A percentile compares a stretch with the other conserved stretches of the same genome.
These are phyloP conservation scores for Euptelea pleiosperma DNA, from an alignment of 164 flowering plant genomes.

Conservation along the genomic window DNA sequence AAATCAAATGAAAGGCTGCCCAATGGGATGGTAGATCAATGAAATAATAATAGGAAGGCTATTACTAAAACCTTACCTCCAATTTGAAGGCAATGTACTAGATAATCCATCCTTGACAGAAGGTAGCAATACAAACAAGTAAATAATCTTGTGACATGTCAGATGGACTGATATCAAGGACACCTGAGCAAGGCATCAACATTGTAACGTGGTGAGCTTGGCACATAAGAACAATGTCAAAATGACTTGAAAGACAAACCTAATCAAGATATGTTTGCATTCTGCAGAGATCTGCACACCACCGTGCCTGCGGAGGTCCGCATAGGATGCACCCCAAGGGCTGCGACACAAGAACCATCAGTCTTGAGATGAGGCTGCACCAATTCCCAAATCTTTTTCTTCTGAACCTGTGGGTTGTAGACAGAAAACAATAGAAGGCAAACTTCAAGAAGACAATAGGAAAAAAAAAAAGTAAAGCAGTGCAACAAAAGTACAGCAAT, in stretches of 20 bases:
- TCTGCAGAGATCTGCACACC: slow-evolving; percentile 46
- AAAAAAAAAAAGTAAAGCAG: background rate
- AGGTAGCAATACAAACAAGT: too few relatives aligned
- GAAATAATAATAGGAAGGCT: too few relatives aligned
- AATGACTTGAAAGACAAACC: background rate
- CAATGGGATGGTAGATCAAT: too few relatives aligned
- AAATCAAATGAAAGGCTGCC: too few relatives aligned
- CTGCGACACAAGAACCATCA: slow-evolving; percentile 55
- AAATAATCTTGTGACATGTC: too few relatives aligned
- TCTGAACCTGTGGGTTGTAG: slow-evolving; percentile 57
- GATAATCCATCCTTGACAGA: too few relatives aligned
- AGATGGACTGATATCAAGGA: background rate
- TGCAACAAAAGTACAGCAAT: too few relatives aligned
- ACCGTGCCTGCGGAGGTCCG: slow-evolving; percentile 70
- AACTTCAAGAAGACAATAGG: too few relatives aligned
- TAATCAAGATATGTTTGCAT: slow-evolving; percentile 73
- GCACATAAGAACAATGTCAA: background rate
- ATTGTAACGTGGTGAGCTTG: background rate
- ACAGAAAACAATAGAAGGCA: too few relatives aligned
- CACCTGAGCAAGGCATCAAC: background rate
- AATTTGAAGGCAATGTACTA: too few relatives aligned
- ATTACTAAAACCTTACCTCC: too few relatives aligned
- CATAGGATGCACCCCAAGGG: slow-evolving; percentile 69
- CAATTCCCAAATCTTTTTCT: slow-evolving; percentile 90
- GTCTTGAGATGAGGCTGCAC: slow-evolving; percentile 90